phyloP scores from a whole-genome alignment of 805 yeast species.

The Candida adriatica region DNA sequence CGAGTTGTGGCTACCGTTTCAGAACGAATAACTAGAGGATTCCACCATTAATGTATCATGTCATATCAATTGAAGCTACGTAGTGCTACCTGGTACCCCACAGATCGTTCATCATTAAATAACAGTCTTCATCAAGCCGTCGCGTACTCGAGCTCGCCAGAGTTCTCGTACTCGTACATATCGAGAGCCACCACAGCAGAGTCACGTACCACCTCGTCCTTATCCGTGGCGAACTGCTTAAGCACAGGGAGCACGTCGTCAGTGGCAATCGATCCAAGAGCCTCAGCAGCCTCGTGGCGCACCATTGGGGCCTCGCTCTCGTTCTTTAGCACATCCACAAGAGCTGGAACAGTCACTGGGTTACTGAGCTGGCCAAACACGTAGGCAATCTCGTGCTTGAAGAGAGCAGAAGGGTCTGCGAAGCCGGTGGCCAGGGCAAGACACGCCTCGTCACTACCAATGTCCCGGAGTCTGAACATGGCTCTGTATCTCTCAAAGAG shows the following conservation, averaged over 20 bases:
- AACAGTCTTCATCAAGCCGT: constrained; percentile 12
- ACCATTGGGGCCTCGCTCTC: constrained; percentile 93
- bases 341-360: constrained; percentile 85
- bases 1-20: constrained; percentile 85
- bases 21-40: constrained; percentile 95
- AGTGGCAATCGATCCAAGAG: constrained; percentile 93
- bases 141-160: constrained; percentile 71
- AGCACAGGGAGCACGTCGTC: constrained; percentile 91
- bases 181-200: constrained; percentile 96
- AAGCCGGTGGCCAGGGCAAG: constrained; percentile 88
- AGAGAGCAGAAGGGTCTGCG: constrained; percentile 83
- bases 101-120: no score
- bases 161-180: constrained; percentile 94
- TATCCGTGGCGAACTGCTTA: constrained; percentile 69
- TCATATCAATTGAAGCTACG: neutral
- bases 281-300: constrained; percentile 99
- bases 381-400: constrained; percentile 96
- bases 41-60: constrained; percentile 11
- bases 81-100: no score
- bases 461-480: constrained; percentile 94
- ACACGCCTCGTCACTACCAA: constrained; percentile 90
- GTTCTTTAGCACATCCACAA: constrained; percentile 74
- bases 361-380: constrained; percentile 96
- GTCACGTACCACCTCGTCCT: constrained; percentile 88
- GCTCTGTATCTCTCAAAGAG: constrained; percentile 95